phyloP scores from a whole-genome alignment of 352 stramenopile genomes.

The Phytophthora quininea region DNA sequence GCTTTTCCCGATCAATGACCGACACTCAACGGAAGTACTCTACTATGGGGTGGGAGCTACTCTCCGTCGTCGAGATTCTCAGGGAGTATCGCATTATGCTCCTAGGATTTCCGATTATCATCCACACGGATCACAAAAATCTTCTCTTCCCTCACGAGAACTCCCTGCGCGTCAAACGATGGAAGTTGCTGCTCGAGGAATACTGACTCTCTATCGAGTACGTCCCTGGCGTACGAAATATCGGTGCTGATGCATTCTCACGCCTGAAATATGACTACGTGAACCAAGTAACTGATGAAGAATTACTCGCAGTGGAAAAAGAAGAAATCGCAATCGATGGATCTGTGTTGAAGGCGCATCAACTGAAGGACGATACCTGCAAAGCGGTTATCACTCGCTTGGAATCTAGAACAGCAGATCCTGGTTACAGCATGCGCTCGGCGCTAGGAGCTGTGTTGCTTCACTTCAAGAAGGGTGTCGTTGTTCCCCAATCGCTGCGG shows the following conservation, averaged over 20 bases:
- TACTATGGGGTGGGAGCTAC: conserved; percentile 2
- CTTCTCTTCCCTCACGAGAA: conserved; percentile 7
- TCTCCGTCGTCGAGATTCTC: conserved; percentile 4
- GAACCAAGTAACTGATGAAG: too few relatives aligned
- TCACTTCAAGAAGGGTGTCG: conserved; percentile 5
- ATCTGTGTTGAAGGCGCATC: background rate
- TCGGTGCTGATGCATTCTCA: conserved; percentile 2
- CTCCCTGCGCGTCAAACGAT: conserved; percentile 7
- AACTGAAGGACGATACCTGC: too few relatives aligned
- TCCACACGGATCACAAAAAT: conserved; percentile 14
- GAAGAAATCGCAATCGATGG: background rate
- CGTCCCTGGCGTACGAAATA: conserved; percentile 1
- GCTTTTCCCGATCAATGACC: background rate
- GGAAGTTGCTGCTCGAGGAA: conserved; percentile 8
- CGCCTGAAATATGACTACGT: conserved; percentile 1
- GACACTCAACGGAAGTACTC: conserved; percentile 6
- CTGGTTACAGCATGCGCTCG: too few relatives aligned
- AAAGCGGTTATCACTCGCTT: too few relatives aligned
- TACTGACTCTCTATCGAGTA: background rate
- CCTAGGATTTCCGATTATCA: conserved; percentile 8
- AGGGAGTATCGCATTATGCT: conserved; percentile 7
- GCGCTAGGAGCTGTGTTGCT: too few relatives aligned
- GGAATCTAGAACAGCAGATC: too few relatives aligned
- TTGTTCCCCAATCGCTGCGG: conserved; percentile 2
- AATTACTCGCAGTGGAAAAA: background rate